phyloP scores from a whole-genome alignment of 2,329 filamentous ascomycete genomes.

The Davidsoniella eucalypti region DNA sequence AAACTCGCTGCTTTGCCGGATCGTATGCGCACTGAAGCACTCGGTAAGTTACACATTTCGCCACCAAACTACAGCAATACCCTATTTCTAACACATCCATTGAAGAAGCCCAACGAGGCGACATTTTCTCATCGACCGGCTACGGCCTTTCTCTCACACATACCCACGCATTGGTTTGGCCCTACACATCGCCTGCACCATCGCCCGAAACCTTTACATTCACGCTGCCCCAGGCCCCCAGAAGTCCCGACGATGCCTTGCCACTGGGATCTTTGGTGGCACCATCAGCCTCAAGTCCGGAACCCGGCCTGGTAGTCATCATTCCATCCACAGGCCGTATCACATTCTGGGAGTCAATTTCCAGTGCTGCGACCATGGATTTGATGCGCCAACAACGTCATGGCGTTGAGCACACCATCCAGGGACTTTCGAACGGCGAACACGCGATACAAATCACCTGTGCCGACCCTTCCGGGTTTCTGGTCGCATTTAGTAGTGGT shows the following conservation, averaged over 20 bases:
- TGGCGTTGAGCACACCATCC: constrained; percentile 59
- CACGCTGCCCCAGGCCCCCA: constrained; percentile 56
- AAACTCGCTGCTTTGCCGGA: constrained; percentile 72
- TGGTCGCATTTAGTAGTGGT: constrained; percentile 71
- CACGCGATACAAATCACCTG: constrained; percentile 60
- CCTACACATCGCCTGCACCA: constrained; percentile 53
- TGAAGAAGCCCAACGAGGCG: constrained; percentile 47
- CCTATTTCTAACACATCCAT: constrained; percentile 1
- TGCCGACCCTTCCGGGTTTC: constrained; percentile 71
- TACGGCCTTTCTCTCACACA: constrained; percentile 70
- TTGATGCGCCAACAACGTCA: constrained; percentile 68
- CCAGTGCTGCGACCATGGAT: constrained; percentile 68
- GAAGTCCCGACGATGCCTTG: constrained; percentile 49
- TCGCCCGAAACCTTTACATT: constrained; percentile 68
- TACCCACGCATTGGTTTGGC: constrained; percentile 77
- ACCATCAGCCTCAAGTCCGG: constrained; percentile 57
- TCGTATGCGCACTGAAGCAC: constrained; percentile 48
- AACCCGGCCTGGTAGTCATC: constrained; percentile 74
- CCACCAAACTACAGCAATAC: background rate
- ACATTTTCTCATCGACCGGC: constrained; percentile 46
- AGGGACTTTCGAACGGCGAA: constrained; percentile 64
- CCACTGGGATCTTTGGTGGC: constrained; percentile 74
- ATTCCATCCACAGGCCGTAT: constrained; percentile 73
- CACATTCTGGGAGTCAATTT: constrained; percentile 90
- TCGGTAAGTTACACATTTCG: constrained; percentile 34